Base-by-base conservation (phyloP, 441 rosid species). In the Rhodomyrtus psidioides region DNA sequence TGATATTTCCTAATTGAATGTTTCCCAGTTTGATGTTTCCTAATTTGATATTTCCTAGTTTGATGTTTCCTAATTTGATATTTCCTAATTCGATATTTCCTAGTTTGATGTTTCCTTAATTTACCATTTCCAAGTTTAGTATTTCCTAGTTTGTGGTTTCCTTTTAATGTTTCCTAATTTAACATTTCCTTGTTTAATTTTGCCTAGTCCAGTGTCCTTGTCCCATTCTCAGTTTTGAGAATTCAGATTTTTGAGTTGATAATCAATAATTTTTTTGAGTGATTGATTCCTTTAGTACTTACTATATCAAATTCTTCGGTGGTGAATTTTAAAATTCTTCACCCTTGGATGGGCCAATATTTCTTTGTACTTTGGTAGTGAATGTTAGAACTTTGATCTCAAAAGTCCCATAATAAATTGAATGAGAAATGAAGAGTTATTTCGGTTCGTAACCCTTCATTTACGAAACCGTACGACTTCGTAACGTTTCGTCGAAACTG, bases 1-100 rank as follows among this genome's bases (percentile, higher is more conserved):
- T n/a, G n/a, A n/a, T n/a, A n/a, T n/a, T n/a, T n/a, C n/a, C n/a
- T 30, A 30, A 3, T 30, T 30, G 1, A 6, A 9, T 1, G 5
- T 65, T 62, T 34, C 46, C 76, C 34, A 28, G 4, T 3, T 59
- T 59, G 1, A 3, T 59, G 16, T 27, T 60, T 60, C 74, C 42
- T 15, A 60, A 4, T 4, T 60, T 3, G 4, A 2, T 28, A 28
- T n/a, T n/a, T n/a, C n/a, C n/a, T n/a, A n/a, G n/a, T n/a, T n/a
- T n/a, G n/a, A n/a, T n/a, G n/a, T n/a, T n/a, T n/a, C n/a, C n/a
- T n/a, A n/a, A n/a, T n/a, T n/a, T n/a, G n/a, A n/a, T n/a, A n/a
- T 60, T 28, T 30, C 75, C 75, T 30, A 62, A 10, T 16, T 28
- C 7, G 4, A 28, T 2, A 3, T 28, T 60, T 28, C 42, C 74